Conservation (phyloP, 768 basidiomycete genomes). For the Macrolepiota fuliginosa region DNA sequence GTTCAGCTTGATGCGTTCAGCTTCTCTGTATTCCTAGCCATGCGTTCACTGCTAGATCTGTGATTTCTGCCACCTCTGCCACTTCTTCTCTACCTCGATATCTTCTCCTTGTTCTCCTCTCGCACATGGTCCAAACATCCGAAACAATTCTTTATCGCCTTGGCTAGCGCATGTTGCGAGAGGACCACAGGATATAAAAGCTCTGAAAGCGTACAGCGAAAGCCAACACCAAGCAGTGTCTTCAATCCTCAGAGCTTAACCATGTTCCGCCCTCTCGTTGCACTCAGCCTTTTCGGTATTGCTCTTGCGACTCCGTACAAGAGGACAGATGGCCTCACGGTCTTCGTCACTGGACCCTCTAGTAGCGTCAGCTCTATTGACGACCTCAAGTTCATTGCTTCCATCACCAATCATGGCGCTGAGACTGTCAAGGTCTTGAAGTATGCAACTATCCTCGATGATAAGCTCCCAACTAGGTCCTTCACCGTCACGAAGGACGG, state of each 20-base stretch:
- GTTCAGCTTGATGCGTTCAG: background rate
- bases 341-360: slow-evolving; percentile 27
- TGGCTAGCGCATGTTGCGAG: background rate
- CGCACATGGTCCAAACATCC: background rate
- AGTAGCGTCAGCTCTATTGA: slow-evolving; percentile 32
- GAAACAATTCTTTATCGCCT: background rate
- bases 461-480: slow-evolving; percentile 38
- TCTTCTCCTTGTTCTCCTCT: background rate
- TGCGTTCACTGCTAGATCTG: background rate
- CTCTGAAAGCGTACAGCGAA: background rate
- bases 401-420: slow-evolving; percentile 38
- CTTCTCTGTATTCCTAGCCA: background rate
- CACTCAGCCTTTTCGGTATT: slow-evolving; percentile 25
- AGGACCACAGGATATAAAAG: slow-evolving; percentile 1
- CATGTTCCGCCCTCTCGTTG: slow-evolving; percentile 26
- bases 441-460: slow-evolving; percentile 44
- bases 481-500: slow-evolving; percentile 42
- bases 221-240: slow-evolving; percentile 1
- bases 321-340: slow-evolving; percentile 28
- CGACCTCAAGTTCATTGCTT: slow-evolving; percentile 38
- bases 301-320: slow-evolving; percentile 31
- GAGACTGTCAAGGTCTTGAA: slow-evolving; percentile 41
- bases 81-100: background rate
- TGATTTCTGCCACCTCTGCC: background rate
- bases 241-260: slow-evolving; percentile 15